Evolutionary conservation across 176 grass and related monocot genomes (phyloP), one percentile per base, ranked within the genome.

Genomic region (Phoenix dactylifera): DNA sequence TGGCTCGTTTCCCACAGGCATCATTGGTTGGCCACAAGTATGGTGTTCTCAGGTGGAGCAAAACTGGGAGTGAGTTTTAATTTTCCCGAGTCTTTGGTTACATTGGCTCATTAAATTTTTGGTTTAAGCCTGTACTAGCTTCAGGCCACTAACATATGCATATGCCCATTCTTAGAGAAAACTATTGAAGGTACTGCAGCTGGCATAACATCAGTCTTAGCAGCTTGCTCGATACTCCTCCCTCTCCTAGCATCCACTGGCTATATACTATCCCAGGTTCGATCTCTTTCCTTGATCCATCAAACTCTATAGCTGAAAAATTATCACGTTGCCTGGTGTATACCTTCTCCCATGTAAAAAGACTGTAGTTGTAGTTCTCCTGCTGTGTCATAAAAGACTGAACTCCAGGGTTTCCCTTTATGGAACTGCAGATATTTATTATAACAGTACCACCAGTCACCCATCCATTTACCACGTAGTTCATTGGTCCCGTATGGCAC

Each of bases 131-230:
- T 39, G 35, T 39, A 9, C 7, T 39, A 2, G 35, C 39, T 71
- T 52, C 2, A 24, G 9, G 39, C 24, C 17, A 7, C 55, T 60
- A 71, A 70, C 35, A 59, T 44, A 55, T 54, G 15, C 39, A 19
- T 39, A 55, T 72, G 18, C 51, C 14, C 18, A 50, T 49, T 63
- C 50, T 5, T 72, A 92, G 87, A 92, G 63, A 98, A 98, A 88
- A 98, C 93, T 74, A 80, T 98, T n/a, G 93, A 98, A 77, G 87
- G 87, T 5, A 98, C 93, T 3, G 93, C 84, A 79, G 93, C 93
- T 28, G 93, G 93, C 51, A 98, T 98, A 78, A 92, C 84, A 25
- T 98, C 87, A 20, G 81, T 98, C 7, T 58, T 89, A 14, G 87
- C 32, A 29, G 84, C 87, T 22, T 98, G 87, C 74, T 88, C 85